phyloP scores from a whole-genome alignment of 1,284 basidiomycete genomes.

The Puccinia horiana region DNA sequence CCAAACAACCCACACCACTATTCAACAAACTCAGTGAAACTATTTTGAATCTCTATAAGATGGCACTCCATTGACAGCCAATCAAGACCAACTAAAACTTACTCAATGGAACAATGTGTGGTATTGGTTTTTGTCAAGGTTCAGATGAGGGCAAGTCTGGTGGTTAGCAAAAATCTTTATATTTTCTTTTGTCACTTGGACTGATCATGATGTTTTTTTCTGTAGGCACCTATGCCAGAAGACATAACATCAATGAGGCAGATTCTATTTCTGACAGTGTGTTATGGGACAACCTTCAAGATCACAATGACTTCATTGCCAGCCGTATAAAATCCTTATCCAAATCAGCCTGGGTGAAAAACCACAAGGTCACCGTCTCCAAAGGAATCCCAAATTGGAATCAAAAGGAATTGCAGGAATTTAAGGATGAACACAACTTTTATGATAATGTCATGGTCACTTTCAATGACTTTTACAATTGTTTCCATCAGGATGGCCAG shows the following conservation, averaged over 20 bases:
- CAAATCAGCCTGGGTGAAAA: not conserved
- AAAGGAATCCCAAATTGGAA: not conserved
- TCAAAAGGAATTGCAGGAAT: not conserved
- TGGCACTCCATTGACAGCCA: not conserved
- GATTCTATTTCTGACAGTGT: not conserved
- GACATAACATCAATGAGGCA: not conserved
- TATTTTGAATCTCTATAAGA: not conserved
- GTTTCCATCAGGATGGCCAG: not conserved
- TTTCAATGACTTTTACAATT: constrained; percentile 7
- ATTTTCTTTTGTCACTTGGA: too few relatives aligned
- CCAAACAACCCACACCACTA: not conserved
- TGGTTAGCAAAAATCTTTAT: not conserved
- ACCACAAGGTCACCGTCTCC: not conserved
- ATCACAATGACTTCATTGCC: constrained; percentile 16
- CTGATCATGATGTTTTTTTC: not conserved
- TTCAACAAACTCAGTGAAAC: not conserved
- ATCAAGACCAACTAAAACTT: not conserved
- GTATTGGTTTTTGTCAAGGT: not conserved
- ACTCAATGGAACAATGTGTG: not conserved
- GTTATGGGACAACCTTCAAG: not conserved
- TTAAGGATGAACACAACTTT: not conserved
- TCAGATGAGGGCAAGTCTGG: not conserved
- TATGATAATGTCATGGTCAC: not conserved
- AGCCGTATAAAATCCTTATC: not conserved
- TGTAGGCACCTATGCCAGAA: not conserved